Conservation (phyloP, 495 filamentous ascomycete species). For the Hypomontagnella monticulosa region DNA sequence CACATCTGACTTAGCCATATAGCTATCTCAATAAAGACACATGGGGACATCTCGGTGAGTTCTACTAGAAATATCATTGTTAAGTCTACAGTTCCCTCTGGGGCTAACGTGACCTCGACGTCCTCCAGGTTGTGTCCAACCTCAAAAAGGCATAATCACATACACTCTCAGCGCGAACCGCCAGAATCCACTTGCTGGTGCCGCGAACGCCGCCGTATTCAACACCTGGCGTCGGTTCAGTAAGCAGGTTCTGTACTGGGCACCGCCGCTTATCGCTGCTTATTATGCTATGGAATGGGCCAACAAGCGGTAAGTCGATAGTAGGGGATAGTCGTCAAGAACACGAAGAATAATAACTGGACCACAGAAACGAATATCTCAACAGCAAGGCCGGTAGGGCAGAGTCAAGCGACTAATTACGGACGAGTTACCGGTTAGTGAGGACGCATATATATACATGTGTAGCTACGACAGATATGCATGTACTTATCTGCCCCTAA, state of each 20-base stretch:
- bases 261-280: slow-evolving; percentile 74
- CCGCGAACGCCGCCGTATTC: slow-evolving; percentile 63
- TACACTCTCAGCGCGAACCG: slow-evolving; percentile 61
- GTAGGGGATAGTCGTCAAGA: not conserved
- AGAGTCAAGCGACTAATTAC: not conserved
- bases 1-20: not conserved
- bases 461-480: not conserved
- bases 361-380: slow-evolving; percentile 30
- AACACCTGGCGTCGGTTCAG: slow-evolving; percentile 66
- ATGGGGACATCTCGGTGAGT: slow-evolving; percentile 31
- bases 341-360: not conserved
- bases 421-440: not conserved
- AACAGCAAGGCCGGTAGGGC: slow-evolving; percentile 31
- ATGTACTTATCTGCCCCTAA: too few species aligned
- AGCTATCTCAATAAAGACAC: slow-evolving; percentile 37
- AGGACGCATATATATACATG: not conserved
- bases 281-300: slow-evolving; percentile 88
- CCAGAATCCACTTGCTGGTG: slow-evolving; percentile 62
- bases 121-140: slow-evolving; percentile 7
- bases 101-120: not conserved
- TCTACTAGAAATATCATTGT: too few species aligned
- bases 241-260: slow-evolving; percentile 78
- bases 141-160: slow-evolving; percentile 62
- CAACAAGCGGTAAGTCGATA: slow-evolving; percentile 70
- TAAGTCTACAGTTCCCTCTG: not conserved